Base-by-base conservation (phyloP, 495 filamentous ascomycete genomes). In the Poronia punctata region DNA sequence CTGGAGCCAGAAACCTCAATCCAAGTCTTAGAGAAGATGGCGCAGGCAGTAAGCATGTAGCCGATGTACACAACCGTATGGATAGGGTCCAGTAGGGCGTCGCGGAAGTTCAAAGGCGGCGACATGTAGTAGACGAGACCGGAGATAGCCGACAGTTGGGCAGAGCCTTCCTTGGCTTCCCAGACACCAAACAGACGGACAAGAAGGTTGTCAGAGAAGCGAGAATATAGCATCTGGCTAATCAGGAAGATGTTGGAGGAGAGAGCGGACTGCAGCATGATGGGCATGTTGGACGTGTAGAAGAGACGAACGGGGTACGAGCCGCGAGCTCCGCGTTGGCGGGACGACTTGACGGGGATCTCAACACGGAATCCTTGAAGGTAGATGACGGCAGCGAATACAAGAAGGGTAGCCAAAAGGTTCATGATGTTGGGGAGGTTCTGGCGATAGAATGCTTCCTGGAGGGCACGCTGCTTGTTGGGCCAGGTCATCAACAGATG, bases 401-500 rank as follows among this genome's bases (percentile, higher is more conserved):
- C 84, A 48, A 83, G 49, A 45, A 97, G 75, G 39, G 93, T 99
- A 36, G 93, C 84, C 44, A 99, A 65, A 43, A 99, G 79, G 74
- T 96, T 97, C 88, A 94, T 95, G 74, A 99, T 84, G 76, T 99
- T 99, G 67, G 93, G 93, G 28, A 99, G 80, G 70, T 95, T 96
- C 78, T 97, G 93, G 62, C 93, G 80, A 76, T 95, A 99, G 77
- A 99, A 97, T 43, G 93, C 93, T 72, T 99, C 93, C 54, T 83
- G 83, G 43, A 99, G 80, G 57, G 93, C 93, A 49, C 89, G 82
- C 71, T 86, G 84, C 84, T 99, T 99, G 78, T 97, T 86, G 66
- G 83, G 78, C 92, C 93, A 97, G 56, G 93, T 97, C 68, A 99
- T 76, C 50, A 99, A 78, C 12, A 99, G 80, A 67, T 99, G 93